Base-by-base conservation (phyloP, 2,329 filamentous ascomycete genomes). In the Neonectria punicea region DNA sequence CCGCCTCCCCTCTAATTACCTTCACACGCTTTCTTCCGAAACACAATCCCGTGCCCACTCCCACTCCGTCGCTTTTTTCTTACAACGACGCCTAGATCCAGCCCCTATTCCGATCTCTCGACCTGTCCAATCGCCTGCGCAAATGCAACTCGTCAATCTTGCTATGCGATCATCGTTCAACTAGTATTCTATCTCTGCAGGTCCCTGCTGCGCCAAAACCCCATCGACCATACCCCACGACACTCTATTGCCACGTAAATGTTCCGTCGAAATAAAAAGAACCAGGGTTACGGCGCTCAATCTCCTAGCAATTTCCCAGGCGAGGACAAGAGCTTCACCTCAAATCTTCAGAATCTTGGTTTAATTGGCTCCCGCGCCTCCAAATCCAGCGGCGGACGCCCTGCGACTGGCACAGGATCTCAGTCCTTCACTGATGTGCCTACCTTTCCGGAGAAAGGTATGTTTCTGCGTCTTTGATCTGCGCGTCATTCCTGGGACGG, bases 371-470 rank as follows among this genome's bases (percentile, higher is more conserved):
- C 74, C n/a, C 70, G 69, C 36, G 53, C 61, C 16, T 67, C 68
- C 36, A 73, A 66, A 65, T 58, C 69, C 41, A 68, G 65, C 55
- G 69, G 70, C 57, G 61, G 69, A 56, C 68, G 74, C 67, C 68
- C 74, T 25, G 69, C 70, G 67, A 74, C 76, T 54, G 72, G 68
- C 51, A 72, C 73, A 49, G 72, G 72, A 63, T 66, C 72, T 39
- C 71, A 63, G 43, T 66, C 73, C 16, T 72, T 69, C 50, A 63
- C 72, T 63, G 75, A 77, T 70, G 72, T 74, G 54, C 70, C 78
- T 39, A 78, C 79, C 34, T 80, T 79, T 67, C 77, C 78, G 43
- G 81, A 81, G 69, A 81, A 82, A 75, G 81, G 81, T 83, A 77
- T 50, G 73, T 69, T 18, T 44, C 3, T 51, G 18, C 36, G 5